phyloP scores from a whole-genome alignment of 2,329 filamentous ascomycete species.

The Tolypocladium paradoxum region DNA sequence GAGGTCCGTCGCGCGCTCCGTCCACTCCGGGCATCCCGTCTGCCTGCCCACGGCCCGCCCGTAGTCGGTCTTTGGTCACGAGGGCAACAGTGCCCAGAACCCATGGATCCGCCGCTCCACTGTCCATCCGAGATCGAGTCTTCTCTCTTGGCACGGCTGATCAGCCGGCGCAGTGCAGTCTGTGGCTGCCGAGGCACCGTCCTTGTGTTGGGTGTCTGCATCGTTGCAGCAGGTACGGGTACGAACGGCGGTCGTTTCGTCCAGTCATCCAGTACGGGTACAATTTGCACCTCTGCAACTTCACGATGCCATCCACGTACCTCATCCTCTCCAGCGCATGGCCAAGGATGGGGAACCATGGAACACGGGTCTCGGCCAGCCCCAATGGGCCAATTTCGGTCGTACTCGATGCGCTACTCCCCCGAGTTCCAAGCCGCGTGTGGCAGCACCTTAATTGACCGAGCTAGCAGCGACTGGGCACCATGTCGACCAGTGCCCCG shows the following conservation, averaged over 20 bases:
- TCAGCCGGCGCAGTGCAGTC: no score
- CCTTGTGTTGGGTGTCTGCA: no score
- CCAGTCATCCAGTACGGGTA: no score
- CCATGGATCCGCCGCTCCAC: neutral
- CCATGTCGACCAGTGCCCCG: slow-evolving; percentile 1
- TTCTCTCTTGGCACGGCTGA: neutral
- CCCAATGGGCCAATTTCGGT: slow-evolving; percentile 22
- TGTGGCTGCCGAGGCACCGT: no score
- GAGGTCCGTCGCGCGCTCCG: no score
- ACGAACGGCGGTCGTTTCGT: neutral
- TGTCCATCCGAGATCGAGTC: neutral
- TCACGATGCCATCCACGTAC: neutral
- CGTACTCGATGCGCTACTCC: slow-evolving; percentile 20
- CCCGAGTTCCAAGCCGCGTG: slow-evolving; percentile 4
- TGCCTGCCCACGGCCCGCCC: neutral
- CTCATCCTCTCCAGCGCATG: neutral
- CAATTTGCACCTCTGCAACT: no score
- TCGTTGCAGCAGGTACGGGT: neutral
- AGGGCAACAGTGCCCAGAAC: neutral
- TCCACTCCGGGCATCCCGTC: no score
- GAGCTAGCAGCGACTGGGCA: slow-evolving; percentile 8
- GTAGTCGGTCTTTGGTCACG: neutral
- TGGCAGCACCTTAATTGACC: slow-evolving; percentile 9
- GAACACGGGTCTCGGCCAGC: slow-evolving; percentile 6
- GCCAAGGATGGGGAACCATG: neutral